phyloP scores from a whole-genome alignment of 495 filamentous ascomycete genomes.

The Rusavskia elegans region DNA sequence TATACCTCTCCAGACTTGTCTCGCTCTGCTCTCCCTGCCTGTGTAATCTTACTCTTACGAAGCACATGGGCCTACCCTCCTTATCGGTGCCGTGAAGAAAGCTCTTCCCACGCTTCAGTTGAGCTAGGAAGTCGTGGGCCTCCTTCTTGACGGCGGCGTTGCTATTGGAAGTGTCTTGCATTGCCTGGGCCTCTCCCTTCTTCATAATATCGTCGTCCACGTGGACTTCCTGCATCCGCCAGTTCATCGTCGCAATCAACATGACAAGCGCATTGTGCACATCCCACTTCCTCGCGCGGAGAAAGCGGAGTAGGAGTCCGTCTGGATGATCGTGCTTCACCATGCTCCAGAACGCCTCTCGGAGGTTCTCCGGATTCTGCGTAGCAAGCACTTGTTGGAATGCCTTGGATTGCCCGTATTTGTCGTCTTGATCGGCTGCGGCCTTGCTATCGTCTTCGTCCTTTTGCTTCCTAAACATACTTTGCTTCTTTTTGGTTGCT shows the following conservation, averaged over 20 bases:
- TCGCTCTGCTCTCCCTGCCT: constrained; percentile 67
- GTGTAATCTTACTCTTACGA: constrained; percentile 72
- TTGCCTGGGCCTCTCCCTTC: constrained; percentile 54
- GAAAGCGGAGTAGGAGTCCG: constrained; percentile 69
- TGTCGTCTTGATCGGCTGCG: constrained; percentile 55
- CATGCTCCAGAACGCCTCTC: constrained; percentile 84
- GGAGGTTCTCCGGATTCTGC: constrained; percentile 60
- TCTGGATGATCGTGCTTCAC: constrained; percentile 92
- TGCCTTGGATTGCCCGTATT: constrained; percentile 79
- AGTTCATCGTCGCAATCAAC: constrained; percentile 86
- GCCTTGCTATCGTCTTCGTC: constrained; percentile 34
- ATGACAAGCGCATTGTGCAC: constrained; percentile 85
- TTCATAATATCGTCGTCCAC: constrained; percentile 77
- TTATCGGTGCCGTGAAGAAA: constrained; percentile 83
- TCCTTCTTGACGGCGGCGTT: constrained; percentile 39
- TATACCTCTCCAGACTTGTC: constrained; percentile 67
- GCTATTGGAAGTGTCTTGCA: constrained; percentile 43
- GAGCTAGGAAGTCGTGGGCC: constrained; percentile 67
- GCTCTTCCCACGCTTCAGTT: constrained; percentile 86
- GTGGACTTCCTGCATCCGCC: constrained; percentile 65
- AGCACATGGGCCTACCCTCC: constrained; percentile 71
- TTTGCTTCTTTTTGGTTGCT: constrained; percentile 52
- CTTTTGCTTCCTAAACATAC: constrained; percentile 45
- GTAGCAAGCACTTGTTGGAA: constrained; percentile 66
- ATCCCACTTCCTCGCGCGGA: constrained; percentile 93